Base-by-base conservation (phyloP, 1,284 basidiomycete genomes). In the Ustilago xerochloae region DNA sequence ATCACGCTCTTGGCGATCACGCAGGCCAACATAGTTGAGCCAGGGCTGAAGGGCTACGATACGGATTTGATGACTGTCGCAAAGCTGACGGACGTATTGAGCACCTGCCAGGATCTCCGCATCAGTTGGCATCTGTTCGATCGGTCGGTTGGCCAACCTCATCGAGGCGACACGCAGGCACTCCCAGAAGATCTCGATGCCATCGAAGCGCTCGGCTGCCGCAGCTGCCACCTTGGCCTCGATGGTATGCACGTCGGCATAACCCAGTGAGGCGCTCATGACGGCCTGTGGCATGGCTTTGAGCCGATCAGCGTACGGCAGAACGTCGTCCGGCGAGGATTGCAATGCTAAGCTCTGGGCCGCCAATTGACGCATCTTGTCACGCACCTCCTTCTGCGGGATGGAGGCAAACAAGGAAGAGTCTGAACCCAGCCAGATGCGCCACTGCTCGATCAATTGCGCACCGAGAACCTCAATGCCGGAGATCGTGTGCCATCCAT, bases 111-210 rank as follows among this genome's bases (percentile, higher is more conserved):
- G 38, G 8, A 53, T 16, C 26, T 53, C 51, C 20, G 12, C 38
- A 41, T 53, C 38, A 4, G 51, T 30, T 1, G 51, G 51, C 51
- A 41, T 43, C 38, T 41, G 16, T 43, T 29, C 12, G 36, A 53
- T 39, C 26, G 36, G 28, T 28, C 41, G 39, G 38, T 53, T 43
- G 38, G 26, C 51, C 38, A 53, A 32, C 6, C 18, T 35, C 26
- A 53, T 35, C 13, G 53, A 56, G 32, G 53, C 53, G 32, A 51
- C 57, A 30, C 48, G 59, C 6, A 63, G 46, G 61, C 51, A 52
- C 24, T 63, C 61, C n/a, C 41, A 50, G 39, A 56, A 54, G 22
- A 63, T 57, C 53, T 63, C 61, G 33, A 63, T 63, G 38, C 53
- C 53, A 12, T 56, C 15, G 16, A 43, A 56, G 3, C 32, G 12